These are phyloP conservation scores for Colletotrichum paranaense DNA, from an alignment of 2,329 filamentous ascomycete genomes.

Conservation along the genomic window DNA sequence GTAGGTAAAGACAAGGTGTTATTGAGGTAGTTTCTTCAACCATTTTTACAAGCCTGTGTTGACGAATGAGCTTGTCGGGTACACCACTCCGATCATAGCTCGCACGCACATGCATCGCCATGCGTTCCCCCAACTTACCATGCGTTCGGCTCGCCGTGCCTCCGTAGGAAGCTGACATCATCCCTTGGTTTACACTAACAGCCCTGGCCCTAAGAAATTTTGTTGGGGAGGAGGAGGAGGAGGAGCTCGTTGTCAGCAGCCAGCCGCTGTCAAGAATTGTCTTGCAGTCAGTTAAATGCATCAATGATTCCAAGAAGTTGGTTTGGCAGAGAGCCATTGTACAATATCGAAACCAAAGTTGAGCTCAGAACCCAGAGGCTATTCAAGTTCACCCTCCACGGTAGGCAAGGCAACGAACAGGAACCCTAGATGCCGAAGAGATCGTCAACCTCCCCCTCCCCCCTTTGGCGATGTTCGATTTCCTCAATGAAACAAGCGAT, in stretches of 20 bases:
- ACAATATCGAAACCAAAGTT: not conserved
- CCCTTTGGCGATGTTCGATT: conserved; percentile 9
- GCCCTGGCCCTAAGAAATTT: conserved; percentile 10
- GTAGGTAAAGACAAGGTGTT: no score
- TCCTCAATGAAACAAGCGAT: conserved; percentile 33
- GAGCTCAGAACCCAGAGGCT: not conserved
- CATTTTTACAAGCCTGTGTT: not conserved
- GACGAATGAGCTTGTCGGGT: conserved; percentile 6
- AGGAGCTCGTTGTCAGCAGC: not conserved
- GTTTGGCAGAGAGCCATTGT: not conserved
- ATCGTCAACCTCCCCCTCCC: not conserved
- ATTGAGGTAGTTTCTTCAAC: not conserved
- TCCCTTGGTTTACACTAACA: conserved; percentile 1
- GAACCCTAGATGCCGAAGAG: conserved; percentile 4
- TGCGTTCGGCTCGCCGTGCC: conserved; percentile 23
- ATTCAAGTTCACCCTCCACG: not conserved
- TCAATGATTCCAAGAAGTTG: not conserved
- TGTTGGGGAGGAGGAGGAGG: not conserved
- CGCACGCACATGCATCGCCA: conserved; percentile 8
- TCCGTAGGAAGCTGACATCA: conserved; percentile 28
- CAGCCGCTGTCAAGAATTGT: not conserved
- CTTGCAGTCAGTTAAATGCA: not conserved
- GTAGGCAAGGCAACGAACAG: not conserved
- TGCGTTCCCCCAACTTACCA: conserved; percentile 3
- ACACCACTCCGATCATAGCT: conserved; percentile 7